These are phyloP conservation scores for Tylopilus sp. DNA, from an alignment of 1,284 basidiomycete genomes.

Conservation along the genomic window DNA sequence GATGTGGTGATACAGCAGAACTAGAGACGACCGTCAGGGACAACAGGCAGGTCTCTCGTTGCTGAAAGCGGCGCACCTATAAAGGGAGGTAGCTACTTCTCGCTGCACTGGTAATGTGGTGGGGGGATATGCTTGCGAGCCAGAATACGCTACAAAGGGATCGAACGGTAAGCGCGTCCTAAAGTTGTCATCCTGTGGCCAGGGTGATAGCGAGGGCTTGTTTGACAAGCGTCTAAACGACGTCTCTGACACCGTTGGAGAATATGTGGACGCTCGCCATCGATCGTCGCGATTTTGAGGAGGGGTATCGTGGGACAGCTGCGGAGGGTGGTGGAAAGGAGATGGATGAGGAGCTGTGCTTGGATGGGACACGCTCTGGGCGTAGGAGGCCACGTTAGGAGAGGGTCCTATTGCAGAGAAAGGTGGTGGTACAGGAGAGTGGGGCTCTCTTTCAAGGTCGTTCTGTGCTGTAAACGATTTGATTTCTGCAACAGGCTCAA, in stretches of 20 bases:
- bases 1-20: constrained; percentile 46
- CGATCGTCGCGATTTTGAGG: constrained; percentile 6
- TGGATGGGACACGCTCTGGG: constrained; percentile 6
- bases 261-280: constrained; percentile 4
- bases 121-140: constrained; percentile 7
- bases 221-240: constrained; percentile 10
- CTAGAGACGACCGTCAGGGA: constrained; percentile 28
- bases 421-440: constrained; percentile 7
- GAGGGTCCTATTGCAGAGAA: constrained; percentile 10
- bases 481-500: constrained; percentile 15
- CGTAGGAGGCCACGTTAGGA: constrained; percentile 5
- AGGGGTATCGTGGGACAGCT: background rate
- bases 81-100: constrained; percentile 44
- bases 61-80: constrained; percentile 43
- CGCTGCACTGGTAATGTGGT: constrained; percentile 6
- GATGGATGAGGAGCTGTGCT: constrained; percentile 5
- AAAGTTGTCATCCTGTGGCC: constrained; percentile 1
- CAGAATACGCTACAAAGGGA: constrained; percentile 47
- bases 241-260: constrained; percentile 1
- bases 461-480: constrained; percentile 2
- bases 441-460: background rate
- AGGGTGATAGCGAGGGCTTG: too few relatives aligned
- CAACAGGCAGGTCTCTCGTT: background rate
- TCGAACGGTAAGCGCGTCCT: constrained; percentile 30
- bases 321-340: constrained; percentile 5